phyloP scores from a whole-genome alignment of 1,284 basidiomycete genomes.

The Mycena sp. region DNA sequence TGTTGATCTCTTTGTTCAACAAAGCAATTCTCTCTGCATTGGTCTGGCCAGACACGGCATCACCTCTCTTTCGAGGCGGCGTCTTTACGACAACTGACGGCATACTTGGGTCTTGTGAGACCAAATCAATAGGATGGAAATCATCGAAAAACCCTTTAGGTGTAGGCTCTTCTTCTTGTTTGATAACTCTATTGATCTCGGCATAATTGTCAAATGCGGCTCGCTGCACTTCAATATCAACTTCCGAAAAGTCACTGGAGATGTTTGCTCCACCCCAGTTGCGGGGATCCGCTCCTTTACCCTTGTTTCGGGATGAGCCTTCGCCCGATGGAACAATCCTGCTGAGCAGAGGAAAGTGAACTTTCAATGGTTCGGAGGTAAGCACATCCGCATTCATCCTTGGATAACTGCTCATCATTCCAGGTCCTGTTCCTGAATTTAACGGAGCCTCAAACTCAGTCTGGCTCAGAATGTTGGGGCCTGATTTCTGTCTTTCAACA shows the following conservation, averaged over 20 bases:
- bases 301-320: not conserved
- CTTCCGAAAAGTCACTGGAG: not conserved
- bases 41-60: not conserved
- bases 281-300: conserved; percentile 1
- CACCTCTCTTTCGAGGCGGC: not conserved
- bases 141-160: not conserved
- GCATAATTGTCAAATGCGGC: not conserved
- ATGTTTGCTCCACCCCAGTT: conserved; percentile 1
- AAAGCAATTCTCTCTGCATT: not conserved
- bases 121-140: not conserved
- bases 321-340: not conserved
- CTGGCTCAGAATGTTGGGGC: not conserved
- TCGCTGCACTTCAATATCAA: conserved; percentile 1
- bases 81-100: not conserved
- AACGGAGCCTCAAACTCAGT: not conserved
- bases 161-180: not conserved
- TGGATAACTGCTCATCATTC: not conserved
- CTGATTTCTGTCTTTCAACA: not conserved
- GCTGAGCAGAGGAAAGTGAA: not conserved
- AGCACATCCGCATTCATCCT: not conserved
- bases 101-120: not conserved
- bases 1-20: not conserved
- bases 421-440: too few species aligned
- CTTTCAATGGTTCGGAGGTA: not conserved
- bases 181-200: not conserved